Percentiles rank a stretch among this genome's conserved stretches.
Evolutionary conservation across 345 rosid genomes (phyloP).

Genomic region (Corymbia maculata): DNA sequence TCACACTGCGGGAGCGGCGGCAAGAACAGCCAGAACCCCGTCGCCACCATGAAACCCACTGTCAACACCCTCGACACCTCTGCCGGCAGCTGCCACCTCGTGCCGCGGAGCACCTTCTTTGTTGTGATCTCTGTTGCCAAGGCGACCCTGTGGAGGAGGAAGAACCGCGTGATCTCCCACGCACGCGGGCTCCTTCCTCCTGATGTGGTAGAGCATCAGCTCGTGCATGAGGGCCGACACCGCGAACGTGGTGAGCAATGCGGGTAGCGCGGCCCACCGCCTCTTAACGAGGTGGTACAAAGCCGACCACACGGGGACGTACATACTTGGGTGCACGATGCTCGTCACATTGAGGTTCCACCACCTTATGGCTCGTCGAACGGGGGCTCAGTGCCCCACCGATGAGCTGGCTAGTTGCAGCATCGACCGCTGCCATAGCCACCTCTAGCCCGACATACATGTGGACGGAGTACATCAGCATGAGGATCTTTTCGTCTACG

Average conservation of each 20-base stretch:
- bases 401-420: not conserved
- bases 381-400: rapidly evolving
- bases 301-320: not conserved
- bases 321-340: slow-evolving; percentile 2
- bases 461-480: not conserved
- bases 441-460: not conserved
- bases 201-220: slow-evolving; percentile 4
- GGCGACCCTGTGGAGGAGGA: slow-evolving; percentile 13
- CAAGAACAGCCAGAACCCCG: slow-evolving; percentile 9
- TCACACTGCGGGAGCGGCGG: slow-evolving; percentile 2
- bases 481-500: not conserved
- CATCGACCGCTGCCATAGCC: not conserved
- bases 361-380: not conserved
- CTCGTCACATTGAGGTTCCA: slow-evolving; percentile 13
- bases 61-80: not conserved
- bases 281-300: not conserved
- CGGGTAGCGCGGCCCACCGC: not conserved
- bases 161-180: slow-evolving; percentile 17
- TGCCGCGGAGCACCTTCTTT: not conserved
- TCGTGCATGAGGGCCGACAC: slow-evolving; percentile 21
- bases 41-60: slow-evolving; percentile 1
- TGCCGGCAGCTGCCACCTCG: not conserved
- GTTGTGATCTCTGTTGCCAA: not conserved
- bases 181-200: slow-evolving; percentile 6
- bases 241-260: not conserved